Conservation (phyloP, 2,329 filamentous ascomycete genomes). For the Periconia sp. region DNA sequence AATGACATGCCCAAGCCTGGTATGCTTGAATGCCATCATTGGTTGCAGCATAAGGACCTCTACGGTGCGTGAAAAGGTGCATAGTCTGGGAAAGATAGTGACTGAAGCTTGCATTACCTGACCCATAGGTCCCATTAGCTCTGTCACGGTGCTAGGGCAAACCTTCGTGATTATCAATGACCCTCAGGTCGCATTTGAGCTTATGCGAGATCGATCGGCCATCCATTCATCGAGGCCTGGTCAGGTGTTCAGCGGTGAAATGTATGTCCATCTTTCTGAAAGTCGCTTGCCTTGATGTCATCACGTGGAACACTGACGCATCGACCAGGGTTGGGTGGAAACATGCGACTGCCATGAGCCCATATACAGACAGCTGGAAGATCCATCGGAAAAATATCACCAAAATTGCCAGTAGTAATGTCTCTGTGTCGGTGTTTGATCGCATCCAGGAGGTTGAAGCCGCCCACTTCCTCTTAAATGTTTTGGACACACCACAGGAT, state of each 20-base stretch:
- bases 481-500: slow-evolving; percentile 21
- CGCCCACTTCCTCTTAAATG: slow-evolving; percentile 27
- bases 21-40: slow-evolving; percentile 50
- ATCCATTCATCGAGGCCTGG: slow-evolving; percentile 29
- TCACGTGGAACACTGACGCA: slow-evolving; percentile 7
- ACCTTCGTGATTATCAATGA: slow-evolving; percentile 39
- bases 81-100: neutral
- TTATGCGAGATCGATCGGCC: slow-evolving; percentile 27
- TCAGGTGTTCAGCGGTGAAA: slow-evolving; percentile 24
- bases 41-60: slow-evolving; percentile 51
- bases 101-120: too few species aligned
- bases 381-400: slow-evolving; percentile 30
- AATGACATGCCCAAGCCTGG: slow-evolving; percentile 53
- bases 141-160: slow-evolving; percentile 34
- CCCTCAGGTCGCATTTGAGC: slow-evolving; percentile 29
- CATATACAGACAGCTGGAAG: slow-evolving; percentile 23
- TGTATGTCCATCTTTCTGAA: too few species aligned
- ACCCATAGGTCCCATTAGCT: slow-evolving; percentile 33
- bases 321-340: slow-evolving; percentile 24
- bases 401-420: slow-evolving; percentile 24
- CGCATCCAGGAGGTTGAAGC: slow-evolving; percentile 27
- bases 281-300: neutral
- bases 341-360: slow-evolving; percentile 20
- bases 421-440: slow-evolving; percentile 25
- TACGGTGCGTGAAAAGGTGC: slow-evolving; percentile 2